Base-by-base conservation (phyloP, 164 flowering plant genomes). In the Liriodendron chinense region DNA sequence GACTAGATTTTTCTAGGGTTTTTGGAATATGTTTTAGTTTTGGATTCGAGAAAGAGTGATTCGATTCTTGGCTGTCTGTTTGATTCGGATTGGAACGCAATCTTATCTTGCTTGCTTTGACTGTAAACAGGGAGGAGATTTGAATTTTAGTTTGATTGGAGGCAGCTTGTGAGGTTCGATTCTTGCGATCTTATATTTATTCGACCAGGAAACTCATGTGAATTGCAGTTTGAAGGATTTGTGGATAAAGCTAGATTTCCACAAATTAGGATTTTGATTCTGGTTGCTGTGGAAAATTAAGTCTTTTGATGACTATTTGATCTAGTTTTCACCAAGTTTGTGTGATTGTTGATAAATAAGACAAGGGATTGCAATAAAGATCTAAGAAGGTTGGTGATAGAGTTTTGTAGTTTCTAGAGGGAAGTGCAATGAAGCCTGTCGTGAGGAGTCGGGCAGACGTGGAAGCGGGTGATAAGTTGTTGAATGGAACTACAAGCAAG, bases 401-500 rank as follows among this genome's bases (percentile, higher is more conserved):
- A 67, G 28, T 67, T 34, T 12, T 53, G 59, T 53, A 12, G 47
- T 18, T 28, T 67, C 16, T 67, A 26, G 69, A 22, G 13, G 69
- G 25, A 63, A 64, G 20, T 65, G 50, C 23, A 79, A 79, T 82
- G 82, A 82, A 72, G 48, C 22, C 47, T n/a, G 20, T 57, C 43
- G 9, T 12, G 10, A 78, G 75, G 65, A 56, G 3, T 79, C 72
- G 74, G 64, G 61, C 68, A 53, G 78, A 80, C 13, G 76, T 74
- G 71, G 76, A 76, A 74, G 84, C 74, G 72, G 83, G 78, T 34
- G 63, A 12, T 3, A 79, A 74, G 14, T 74, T 20, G 53, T 20
- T 61, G 59, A 43, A 24, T 26, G 47, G 43, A 56, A 64, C 73
- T 56, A 24, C 49, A 47, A 69, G 72, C 73, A 83, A 72, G 50